Evolutionary conservation across 345 rosid species (phyloP).

Genomic region (Physaria fendleri): DNA sequence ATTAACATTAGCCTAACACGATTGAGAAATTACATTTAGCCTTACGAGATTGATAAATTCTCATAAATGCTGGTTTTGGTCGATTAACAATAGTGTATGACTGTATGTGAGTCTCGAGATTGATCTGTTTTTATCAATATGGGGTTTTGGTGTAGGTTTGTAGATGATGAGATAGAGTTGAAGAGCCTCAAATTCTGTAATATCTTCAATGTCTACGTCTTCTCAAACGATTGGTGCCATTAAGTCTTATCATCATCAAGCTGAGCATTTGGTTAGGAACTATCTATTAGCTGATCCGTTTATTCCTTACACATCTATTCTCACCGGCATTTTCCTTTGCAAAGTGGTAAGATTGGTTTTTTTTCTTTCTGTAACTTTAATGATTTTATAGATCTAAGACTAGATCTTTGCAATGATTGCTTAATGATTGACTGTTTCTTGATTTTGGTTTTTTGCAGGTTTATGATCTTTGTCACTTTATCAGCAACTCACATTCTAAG

Average conservation of each 20-base stretch:
- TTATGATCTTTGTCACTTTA: conserved; percentile 64
- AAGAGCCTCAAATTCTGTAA: not conserved
- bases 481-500: conserved; percentile 65
- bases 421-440: not conserved
- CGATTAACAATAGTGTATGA: too few relatives aligned
- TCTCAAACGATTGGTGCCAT: conserved; percentile 28
- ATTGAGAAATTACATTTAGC: too few relatives aligned
- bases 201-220: conserved; percentile 26
- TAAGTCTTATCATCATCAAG: conserved; percentile 65
- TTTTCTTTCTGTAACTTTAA: not conserved
- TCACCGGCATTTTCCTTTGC: conserved; percentile 76
- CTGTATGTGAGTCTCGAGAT: too few relatives aligned
- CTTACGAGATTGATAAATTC: too few relatives aligned
- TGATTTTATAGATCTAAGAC: not conserved
- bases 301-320: conserved; percentile 69
- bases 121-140: too few relatives aligned
- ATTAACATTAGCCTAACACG: too few relatives aligned
- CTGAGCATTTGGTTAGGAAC: conserved; percentile 55
- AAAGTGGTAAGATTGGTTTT: conserved; percentile 54
- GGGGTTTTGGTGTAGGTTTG: too few relatives aligned
- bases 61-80: too few relatives aligned
- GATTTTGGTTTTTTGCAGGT: conserved; percentile 34
- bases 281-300: conserved; percentile 65
- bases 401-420: not conserved
- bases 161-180: too few relatives aligned